Conservation (phyloP, 306 rosid genomes). For the Casuarina equisetifolia region DNA sequence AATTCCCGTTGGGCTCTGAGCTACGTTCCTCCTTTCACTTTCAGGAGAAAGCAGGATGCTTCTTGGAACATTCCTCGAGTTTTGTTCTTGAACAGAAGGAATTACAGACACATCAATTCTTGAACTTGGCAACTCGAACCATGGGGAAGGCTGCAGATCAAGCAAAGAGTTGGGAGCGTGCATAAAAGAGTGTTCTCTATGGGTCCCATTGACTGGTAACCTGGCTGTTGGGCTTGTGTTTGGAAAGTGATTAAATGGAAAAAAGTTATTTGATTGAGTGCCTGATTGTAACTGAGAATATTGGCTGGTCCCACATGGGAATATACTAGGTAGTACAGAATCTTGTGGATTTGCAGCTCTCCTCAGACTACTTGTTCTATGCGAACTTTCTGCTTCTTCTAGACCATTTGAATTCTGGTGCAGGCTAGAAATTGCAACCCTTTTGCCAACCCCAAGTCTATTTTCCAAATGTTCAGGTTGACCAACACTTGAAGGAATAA, state of each 20-base stretch:
- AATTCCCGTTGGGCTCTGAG: background rate
- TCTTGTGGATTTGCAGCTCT: slow-evolving; percentile 16
- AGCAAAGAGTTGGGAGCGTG: background rate
- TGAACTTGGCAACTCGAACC: background rate
- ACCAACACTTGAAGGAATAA: background rate
- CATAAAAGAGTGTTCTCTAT: background rate
- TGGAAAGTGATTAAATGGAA: background rate
- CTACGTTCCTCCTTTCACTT: slow-evolving; percentile 8
- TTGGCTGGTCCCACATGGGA: background rate
- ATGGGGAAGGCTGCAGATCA: slow-evolving; percentile 1
- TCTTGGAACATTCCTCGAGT: background rate
- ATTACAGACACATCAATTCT: background rate
- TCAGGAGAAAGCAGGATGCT: background rate
- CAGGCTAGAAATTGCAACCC: background rate
- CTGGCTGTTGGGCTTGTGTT: background rate
- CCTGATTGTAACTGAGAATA: background rate
- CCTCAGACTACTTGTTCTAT: background rate
- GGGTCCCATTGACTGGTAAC: background rate
- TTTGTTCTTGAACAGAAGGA: background rate
- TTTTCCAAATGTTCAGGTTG: background rate
- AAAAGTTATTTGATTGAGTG: background rate
- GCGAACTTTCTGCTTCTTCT: background rate
- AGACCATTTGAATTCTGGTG: background rate
- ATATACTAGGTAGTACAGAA: background rate
- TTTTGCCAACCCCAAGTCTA: background rate